Evolutionary conservation across 2,329 filamentous ascomycete species (phyloP).

Genomic region (Fusarium palustre): DNA sequence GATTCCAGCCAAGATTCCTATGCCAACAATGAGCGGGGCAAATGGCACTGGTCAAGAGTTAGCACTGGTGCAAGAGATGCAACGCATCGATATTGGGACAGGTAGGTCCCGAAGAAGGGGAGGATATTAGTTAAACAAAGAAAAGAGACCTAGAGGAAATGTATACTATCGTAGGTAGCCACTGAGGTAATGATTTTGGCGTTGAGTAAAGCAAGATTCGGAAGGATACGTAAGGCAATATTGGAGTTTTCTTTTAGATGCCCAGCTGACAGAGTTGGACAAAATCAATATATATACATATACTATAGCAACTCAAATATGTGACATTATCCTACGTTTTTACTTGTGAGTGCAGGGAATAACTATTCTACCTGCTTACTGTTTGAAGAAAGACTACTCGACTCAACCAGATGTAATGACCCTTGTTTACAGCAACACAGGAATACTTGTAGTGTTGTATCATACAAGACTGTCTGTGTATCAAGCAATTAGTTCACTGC

Average conservation of each 20-base stretch:
- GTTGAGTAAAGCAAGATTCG: constrained; percentile 22
- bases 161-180: constrained; percentile 40
- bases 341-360: neutral
- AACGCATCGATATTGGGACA: constrained; percentile 72
- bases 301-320: neutral
- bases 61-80: constrained; percentile 78
- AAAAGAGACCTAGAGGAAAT: constrained; percentile 37
- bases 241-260: constrained; percentile 26
- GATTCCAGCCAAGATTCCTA: constrained; percentile 77
- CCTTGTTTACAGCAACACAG: neutral
- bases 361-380: neutral
- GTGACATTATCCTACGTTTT: neutral
- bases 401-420: neutral
- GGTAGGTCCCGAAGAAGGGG: constrained; percentile 67
- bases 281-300: constrained; percentile 14
- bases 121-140: constrained; percentile 52
- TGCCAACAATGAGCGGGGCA: constrained; percentile 64
- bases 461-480: neutral
- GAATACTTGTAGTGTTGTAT: too few species aligned
- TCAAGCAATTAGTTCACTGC: neutral
- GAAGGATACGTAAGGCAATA: constrained; percentile 15
- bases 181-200: constrained; percentile 35
- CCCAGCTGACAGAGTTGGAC: neutral
- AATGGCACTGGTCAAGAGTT: constrained; percentile 60
- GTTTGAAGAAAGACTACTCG: neutral